Percentiles rank a stretch among this genome's conserved stretches.
phyloP scores from a whole-genome alignment of 768 basidiomycete genomes.

The Candolleomyces efflorescens region DNA sequence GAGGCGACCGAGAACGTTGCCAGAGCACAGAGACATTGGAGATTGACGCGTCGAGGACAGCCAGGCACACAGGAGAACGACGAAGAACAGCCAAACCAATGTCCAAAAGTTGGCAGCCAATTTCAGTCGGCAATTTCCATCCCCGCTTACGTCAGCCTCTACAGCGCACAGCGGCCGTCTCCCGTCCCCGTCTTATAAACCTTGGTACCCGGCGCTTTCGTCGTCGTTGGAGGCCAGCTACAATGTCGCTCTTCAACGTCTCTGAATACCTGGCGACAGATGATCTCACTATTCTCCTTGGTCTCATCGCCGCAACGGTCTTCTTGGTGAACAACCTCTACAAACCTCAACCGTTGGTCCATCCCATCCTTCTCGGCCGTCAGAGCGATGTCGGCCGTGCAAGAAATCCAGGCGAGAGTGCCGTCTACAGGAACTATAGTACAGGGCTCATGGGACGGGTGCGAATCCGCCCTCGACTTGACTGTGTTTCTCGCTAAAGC shows the following conservation, averaged over 20 bases:
- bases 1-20: neutral
- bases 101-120: neutral
- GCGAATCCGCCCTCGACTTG: conserved; percentile 21
- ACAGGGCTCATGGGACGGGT: conserved; percentile 81
- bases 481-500: neutral
- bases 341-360: conserved; percentile 81
- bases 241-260: conserved; percentile 32
- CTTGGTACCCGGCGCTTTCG: neutral
- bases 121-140: conserved; percentile 1
- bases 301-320: conserved; percentile 69
- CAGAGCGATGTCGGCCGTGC: conserved; percentile 89
- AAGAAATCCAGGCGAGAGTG: conserved; percentile 76
- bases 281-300: conserved; percentile 74
- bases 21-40: too few species aligned
- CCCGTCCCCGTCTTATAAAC: neutral
- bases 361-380: conserved; percentile 88
- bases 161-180: neutral
- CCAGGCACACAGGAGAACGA: neutral
- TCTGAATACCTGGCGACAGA: conserved; percentile 68
- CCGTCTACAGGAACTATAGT: conserved; percentile 87
- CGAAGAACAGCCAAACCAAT: conserved; percentile 2
- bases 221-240: neutral
- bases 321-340: conserved; percentile 77
- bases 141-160: neutral
- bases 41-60: neutral